These are phyloP conservation scores for Gossypium arboreum DNA, from an alignment of 345 rosid species.

Conservation along the genomic window DNA sequence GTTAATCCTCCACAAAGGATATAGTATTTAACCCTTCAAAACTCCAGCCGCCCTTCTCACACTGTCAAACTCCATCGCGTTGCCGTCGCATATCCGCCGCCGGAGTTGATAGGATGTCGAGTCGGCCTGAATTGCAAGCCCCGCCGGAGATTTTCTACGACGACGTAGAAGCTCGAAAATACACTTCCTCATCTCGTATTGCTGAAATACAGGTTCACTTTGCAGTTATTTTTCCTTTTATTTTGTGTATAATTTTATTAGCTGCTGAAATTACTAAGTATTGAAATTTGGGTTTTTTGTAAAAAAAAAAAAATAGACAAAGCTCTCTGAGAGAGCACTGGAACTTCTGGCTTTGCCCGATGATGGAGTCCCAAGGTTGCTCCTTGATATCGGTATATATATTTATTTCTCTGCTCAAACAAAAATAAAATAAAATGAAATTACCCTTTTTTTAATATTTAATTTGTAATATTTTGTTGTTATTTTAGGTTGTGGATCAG, in stretches of 20 bases:
- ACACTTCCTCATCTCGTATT: slow-evolving; percentile 92
- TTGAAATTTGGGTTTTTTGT: not conserved
- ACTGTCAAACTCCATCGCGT: not conserved
- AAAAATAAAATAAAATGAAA: not conserved
- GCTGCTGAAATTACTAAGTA: not conserved
- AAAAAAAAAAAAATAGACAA: slow-evolving; percentile 36
- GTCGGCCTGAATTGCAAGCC: slow-evolving; percentile 72
- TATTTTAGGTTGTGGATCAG: slow-evolving; percentile 83
- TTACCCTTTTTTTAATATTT: not conserved
- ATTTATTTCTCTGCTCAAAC: not conserved
- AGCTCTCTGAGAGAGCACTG: slow-evolving; percentile 84
- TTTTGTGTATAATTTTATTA: not conserved
- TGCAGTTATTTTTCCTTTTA: not conserved
- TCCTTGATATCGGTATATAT: slow-evolving; percentile 75
- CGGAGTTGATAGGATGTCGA: slow-evolving; percentile 41
- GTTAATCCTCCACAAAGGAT: not conserved
- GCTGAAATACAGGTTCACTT: slow-evolving; percentile 73
- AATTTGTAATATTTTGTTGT: slow-evolving; percentile 2
- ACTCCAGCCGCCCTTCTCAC: not conserved
- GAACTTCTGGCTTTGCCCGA: slow-evolving; percentile 91
- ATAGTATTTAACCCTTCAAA: not conserved
- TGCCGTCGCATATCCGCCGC: not conserved
- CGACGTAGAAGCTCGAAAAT: slow-evolving; percentile 81
- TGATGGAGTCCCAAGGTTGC: slow-evolving; percentile 72
- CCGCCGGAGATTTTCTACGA: slow-evolving; percentile 96